Evolutionary conservation across 345 rosid genomes (phyloP), one percentile per base, ranked within the genome.

Genomic region (Streptanthus diversifolius): DNA sequence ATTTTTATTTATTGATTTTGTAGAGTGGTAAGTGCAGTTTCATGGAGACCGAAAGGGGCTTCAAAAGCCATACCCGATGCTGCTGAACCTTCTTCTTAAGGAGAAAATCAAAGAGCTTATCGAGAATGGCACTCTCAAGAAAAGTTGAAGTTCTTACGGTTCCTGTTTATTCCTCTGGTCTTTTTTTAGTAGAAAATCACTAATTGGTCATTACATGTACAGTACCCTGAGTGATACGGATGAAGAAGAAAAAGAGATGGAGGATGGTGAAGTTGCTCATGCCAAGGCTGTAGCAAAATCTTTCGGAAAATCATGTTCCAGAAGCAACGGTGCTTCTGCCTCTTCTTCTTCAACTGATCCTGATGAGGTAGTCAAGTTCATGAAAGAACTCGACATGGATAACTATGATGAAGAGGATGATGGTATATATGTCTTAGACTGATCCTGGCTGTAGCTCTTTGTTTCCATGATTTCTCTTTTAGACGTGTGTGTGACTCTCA

Each of bases 11-110:
- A 17, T 17, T 45, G 27, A 2, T 21, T 22, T 51, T 51, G 56
- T 9, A 51, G 56, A 51, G 24, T 51, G 56, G 9, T 51, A 24
- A 24, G 15, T 15, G 78, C 92, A 19, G 66, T 91, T 5, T 82
- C 93, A 70, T 91, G 96, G 97, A 77, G 91, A 15, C 96, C 96
- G 24, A 91, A 83, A 82, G 93, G 92, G 44, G 90, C 83, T 25
- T 54, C 86, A 5, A 89, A 84, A 72, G 63, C 88, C 15, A 78
- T 78, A 6, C 93, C 85, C 0, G 75, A 52, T n/a, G 83, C 82
- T 61, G 91, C 88, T 3, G 90, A 85, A 55, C 85, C 86, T 19
- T 92, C 92, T 53, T 84, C 93, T 29, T 29, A 79, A 73, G 63
- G 89, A 90, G 32, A 85, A 88, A 71, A 90, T 89, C 48, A 86